Evolutionary conservation across 345 rosid species (phyloP), one percentile per base, ranked within the genome.

Genomic region (Alliaria petiolata): DNA sequence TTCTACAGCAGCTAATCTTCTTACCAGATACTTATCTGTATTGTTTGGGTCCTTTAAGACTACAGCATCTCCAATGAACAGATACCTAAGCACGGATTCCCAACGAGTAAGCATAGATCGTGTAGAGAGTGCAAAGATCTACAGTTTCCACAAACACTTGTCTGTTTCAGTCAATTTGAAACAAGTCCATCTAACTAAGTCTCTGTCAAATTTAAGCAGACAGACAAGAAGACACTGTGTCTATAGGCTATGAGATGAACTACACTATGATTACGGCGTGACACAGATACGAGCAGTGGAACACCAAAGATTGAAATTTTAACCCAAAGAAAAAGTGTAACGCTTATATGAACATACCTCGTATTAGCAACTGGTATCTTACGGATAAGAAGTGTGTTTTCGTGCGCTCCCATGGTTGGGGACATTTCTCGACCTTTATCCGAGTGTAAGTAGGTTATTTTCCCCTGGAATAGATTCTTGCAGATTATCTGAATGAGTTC

Each of bases 61-160:
- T 61, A 95, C 89, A n/a, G 88, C 92, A 74, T 95, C 99, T 75
- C 99, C 99, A 79, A 88, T 83, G 83, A 78, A 84, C 71, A 92
- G 85, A 64, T 39, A 80, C 69, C 99, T 89, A 42, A 85, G 19
- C 39, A 62, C 4, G 8, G 1, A 62, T 3, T 25, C 15, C 39
- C 44, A 64, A 69, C 40, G 25, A 61, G 42, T 62, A 1, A 38
- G 10, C 61, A 40, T 49, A 26, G 31, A 47, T 34, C 56, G 76
- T 46, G 15, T 39, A 40, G 61, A 62, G 40, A 12, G 36, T 17
- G 5, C 7, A 64, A 46, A 33, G 26, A 59, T 51, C 35, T 36
- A 52, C 10, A 20, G 10, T 34, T 42, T 8, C 5, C 8, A 33
- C 1, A 70, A 43, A 35, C 31, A 42, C 54, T 54, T 31, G 33